Conservation (phyloP, 78 protist genomes). For the Dictyostelium intermedium region DNA sequence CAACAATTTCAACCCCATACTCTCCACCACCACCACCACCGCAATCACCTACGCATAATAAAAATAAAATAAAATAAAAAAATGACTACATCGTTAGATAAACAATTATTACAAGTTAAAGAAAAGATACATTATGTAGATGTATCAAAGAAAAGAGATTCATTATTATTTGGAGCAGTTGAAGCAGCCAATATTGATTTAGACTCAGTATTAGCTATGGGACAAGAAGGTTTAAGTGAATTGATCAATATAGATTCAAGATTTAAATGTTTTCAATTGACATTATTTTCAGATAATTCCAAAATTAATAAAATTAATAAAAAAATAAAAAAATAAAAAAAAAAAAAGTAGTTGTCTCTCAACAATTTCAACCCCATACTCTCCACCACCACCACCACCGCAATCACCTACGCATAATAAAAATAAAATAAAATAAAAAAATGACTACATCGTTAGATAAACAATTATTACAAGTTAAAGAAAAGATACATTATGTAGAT, state of each 20-base stretch:
- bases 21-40: not conserved
- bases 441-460: conserved; percentile 8
- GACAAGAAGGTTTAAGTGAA: conserved; percentile 41
- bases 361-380: not conserved
- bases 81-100: conserved; percentile 7
- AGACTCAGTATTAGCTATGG: conserved; percentile 24
- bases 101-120: conserved; percentile 14
- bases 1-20: not conserved
- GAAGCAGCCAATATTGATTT: conserved; percentile 36
- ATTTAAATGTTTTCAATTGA: conserved; percentile 28
- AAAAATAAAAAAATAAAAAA: too few species aligned
- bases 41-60: not conserved
- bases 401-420: not conserved
- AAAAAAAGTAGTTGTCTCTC: not conserved
- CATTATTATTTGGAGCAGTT: conserved; percentile 26
- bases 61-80: too few species aligned
- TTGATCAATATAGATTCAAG: conserved; percentile 22
- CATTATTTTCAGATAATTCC: conserved; percentile 9
- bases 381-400: not conserved
- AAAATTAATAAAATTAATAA: too few species aligned
- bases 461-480: conserved; percentile 14
- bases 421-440: too few species aligned
- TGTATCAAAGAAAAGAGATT: conserved; percentile 9
- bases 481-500: conserved; percentile 30
- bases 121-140: conserved; percentile 28